Evolutionary conservation across 2,329 filamentous ascomycete genomes (phyloP).

Genomic region (Curvularia lunata): DNA sequence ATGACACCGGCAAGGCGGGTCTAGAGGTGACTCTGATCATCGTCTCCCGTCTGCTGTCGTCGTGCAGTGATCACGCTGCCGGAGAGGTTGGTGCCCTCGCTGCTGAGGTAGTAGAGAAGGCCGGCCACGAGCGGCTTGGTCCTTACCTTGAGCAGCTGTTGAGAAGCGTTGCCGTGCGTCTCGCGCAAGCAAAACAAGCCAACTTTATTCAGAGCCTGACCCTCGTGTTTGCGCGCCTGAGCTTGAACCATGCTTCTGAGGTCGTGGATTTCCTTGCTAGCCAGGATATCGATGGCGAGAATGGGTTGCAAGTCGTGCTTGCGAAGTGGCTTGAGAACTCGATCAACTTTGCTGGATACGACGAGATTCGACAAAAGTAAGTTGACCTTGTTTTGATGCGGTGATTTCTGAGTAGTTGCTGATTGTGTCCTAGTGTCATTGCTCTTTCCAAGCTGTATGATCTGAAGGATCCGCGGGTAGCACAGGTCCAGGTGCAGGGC

Average conservation of each 20-base stretch:
- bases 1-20: slow-evolving; percentile 77
- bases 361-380: slow-evolving; percentile 95
- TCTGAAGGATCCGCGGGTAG: slow-evolving; percentile 79
- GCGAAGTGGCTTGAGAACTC: slow-evolving; percentile 98
- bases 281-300: slow-evolving; percentile 79
- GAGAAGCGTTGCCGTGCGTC: slow-evolving; percentile 82
- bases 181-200: slow-evolving; percentile 81
- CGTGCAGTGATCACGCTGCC: slow-evolving; percentile 84
- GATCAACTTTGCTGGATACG: slow-evolving; percentile 95
- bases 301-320: slow-evolving; percentile 86
- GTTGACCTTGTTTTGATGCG: slow-evolving; percentile 30
- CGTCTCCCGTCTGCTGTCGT: slow-evolving; percentile 86
- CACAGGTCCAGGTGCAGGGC: slow-evolving; percentile 84
- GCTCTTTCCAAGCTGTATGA: slow-evolving; percentile 90
- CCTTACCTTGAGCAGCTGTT: slow-evolving; percentile 89
- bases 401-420: slow-evolving; percentile 8
- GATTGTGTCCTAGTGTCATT: slow-evolving; percentile 69
- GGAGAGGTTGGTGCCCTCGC: slow-evolving; percentile 96
- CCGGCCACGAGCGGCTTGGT: slow-evolving; percentile 86
- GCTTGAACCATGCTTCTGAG: slow-evolving; percentile 81
- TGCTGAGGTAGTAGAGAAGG: slow-evolving; percentile 93
- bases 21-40: slow-evolving; percentile 89
- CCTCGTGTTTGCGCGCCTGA: slow-evolving; percentile 90
- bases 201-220: slow-evolving; percentile 96
- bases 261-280: slow-evolving; percentile 91